Conservation (phyloP, 2,329 filamentous ascomycete genomes). For the Septoria linicola region DNA sequence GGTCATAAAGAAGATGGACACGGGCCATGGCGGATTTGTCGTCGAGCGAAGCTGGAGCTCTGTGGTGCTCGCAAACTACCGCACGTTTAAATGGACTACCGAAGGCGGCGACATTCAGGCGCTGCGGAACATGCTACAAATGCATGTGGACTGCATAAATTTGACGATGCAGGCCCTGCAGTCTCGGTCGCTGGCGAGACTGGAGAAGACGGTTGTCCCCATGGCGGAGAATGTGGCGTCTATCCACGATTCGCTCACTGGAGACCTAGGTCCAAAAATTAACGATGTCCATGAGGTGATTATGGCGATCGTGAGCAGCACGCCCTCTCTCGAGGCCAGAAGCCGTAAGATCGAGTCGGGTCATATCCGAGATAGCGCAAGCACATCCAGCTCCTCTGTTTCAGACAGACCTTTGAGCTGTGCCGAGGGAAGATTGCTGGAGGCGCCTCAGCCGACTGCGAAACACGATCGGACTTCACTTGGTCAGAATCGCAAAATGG, state of each 20-base stretch:
- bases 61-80: slow-evolving; percentile 44
- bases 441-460: slow-evolving; percentile 2
- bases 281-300: slow-evolving; percentile 34
- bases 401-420: background rate
- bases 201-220: slow-evolving; percentile 36
- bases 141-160: slow-evolving; percentile 45
- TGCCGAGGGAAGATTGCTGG: slow-evolving; percentile 5
- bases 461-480: background rate
- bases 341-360: slow-evolving; percentile 18
- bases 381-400: slow-evolving; percentile 10
- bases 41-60: slow-evolving; percentile 48
- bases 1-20: slow-evolving; percentile 44
- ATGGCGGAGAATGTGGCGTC: slow-evolving; percentile 36
- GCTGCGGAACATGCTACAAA: slow-evolving; percentile 43
- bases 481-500: background rate
- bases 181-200: slow-evolving; percentile 40
- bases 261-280: slow-evolving; percentile 32
- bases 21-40: slow-evolving; percentile 40
- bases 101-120: slow-evolving; percentile 45
- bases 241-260: slow-evolving; percentile 33
- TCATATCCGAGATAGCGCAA: slow-evolving; percentile 21
- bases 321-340: slow-evolving; percentile 22
- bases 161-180: slow-evolving; percentile 45
- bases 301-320: slow-evolving; percentile 31
- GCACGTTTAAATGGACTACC: slow-evolving; percentile 48